Percentiles rank a stretch among this genome's conserved stretches.
These are phyloP conservation scores for Penicillium roqueforti DNA, from an alignment of 495 filamentous ascomycete genomes.

Conservation along the genomic window DNA sequence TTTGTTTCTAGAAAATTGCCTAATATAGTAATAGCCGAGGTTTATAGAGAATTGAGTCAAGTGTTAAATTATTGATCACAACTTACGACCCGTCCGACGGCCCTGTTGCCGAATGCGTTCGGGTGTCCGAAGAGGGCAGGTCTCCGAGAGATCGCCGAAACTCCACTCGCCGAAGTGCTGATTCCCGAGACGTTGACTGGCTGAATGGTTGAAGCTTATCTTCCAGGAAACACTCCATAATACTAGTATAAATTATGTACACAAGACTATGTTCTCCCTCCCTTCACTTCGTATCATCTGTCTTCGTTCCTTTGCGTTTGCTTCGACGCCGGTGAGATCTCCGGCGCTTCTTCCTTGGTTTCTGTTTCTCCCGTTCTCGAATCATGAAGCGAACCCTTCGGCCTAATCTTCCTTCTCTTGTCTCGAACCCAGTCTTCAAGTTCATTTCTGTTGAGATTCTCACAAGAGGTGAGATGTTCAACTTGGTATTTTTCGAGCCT, in stretches of 20 bases:
- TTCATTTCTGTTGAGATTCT: neutral
- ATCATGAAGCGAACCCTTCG: neutral
- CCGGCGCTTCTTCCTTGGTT: neutral
- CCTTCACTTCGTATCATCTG: neutral
- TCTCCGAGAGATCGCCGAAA: neutral
- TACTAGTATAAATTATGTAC: neutral
- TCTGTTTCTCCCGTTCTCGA: neutral
- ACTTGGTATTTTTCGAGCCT: neutral
- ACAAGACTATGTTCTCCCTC: too few species aligned
- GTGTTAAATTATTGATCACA: too few species aligned
- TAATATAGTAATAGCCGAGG: conserved; percentile 10
- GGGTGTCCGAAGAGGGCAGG: neutral
- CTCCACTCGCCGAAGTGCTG: neutral
- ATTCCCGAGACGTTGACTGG: conserved; percentile 5
- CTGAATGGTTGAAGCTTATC: conserved; percentile 6
- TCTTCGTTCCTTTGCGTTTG: neutral
- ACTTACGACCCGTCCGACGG: neutral
- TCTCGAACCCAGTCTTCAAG: neutral
- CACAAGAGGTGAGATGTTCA: neutral
- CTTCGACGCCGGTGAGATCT: neutral
- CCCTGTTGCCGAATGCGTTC: neutral
- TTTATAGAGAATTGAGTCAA: neutral
- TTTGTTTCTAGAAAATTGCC: conserved; percentile 22
- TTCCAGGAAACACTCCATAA: neutral
- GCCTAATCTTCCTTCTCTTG: neutral